Percentiles rank a stretch among this genome's conserved stretches.
phyloP scores from a whole-genome alignment of 176 grass and related monocot species.

The Olyra latifolia region DNA sequence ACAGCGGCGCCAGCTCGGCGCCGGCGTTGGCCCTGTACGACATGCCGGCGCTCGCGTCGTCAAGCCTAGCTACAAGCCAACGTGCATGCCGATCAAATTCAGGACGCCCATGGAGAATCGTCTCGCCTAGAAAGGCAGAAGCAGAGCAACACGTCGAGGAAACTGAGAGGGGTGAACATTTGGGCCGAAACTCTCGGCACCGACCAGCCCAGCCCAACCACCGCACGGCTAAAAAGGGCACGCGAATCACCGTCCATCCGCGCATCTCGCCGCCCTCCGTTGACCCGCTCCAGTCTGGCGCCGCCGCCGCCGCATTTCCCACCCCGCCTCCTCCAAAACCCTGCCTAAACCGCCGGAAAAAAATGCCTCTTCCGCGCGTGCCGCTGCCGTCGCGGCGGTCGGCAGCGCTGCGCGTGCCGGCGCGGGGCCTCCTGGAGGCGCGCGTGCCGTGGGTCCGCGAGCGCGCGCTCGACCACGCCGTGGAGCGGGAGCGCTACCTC shows the following conservation, averaged over 20 bases:
- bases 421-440: slow-evolving; percentile 49
- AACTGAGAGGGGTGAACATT: too few species aligned
- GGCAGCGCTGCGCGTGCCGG: slow-evolving; percentile 32
- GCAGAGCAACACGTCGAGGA: too few species aligned
- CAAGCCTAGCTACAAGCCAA: slow-evolving; percentile 47
- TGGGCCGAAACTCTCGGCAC: neutral
- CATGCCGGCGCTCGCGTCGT: slow-evolving; percentile 46
- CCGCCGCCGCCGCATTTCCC: slow-evolving; percentile 16
- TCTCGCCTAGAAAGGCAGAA: neutral
- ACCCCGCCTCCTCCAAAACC: neutral
- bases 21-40: slow-evolving; percentile 43
- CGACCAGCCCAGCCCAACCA: neutral
- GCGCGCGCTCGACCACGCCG: slow-evolving; percentile 81
- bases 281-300: neutral
- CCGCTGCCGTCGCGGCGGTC: slow-evolving; percentile 12
- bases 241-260: slow-evolving; percentile 10
- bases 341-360: neutral
- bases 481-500: slow-evolving; percentile 85
- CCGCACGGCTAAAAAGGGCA: neutral
- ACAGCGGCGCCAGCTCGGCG: slow-evolving; percentile 38
- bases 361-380: slow-evolving; percentile 1
- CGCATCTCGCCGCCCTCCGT: neutral
- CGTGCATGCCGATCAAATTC: neutral
- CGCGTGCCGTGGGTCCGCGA: slow-evolving; percentile 67
- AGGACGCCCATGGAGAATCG: too few species aligned